These are phyloP conservation scores for Pseudogymnoascus sp. DNA, from an alignment of 2,329 filamentous ascomycete genomes.

Conservation along the genomic window DNA sequence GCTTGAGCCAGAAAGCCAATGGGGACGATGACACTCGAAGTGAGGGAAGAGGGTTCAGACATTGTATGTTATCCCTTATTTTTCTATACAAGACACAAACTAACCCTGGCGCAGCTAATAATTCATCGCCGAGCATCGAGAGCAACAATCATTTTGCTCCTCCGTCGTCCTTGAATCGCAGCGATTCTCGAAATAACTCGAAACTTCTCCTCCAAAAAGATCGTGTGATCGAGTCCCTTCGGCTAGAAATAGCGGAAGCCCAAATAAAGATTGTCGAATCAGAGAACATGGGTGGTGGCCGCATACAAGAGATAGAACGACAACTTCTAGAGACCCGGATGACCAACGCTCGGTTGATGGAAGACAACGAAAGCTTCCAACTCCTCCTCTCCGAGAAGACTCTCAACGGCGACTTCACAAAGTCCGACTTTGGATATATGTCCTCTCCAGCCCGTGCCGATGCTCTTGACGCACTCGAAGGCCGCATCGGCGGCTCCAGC, in stretches of 20 bases:
- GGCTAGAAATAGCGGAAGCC: slow-evolving; percentile 85
- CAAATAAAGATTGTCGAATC: slow-evolving; percentile 94
- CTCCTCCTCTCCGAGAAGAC: slow-evolving; percentile 91
- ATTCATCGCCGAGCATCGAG: slow-evolving; percentile 61
- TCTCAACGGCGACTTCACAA: slow-evolving; percentile 84
- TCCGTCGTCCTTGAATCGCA: slow-evolving; percentile 73
- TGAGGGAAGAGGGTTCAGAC: slow-evolving; percentile 51
- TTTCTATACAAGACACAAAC: slow-evolving; percentile 2
- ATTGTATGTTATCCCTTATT: slow-evolving; percentile 37
- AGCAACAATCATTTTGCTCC: slow-evolving; percentile 70
- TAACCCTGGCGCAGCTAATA: slow-evolving; percentile 29
- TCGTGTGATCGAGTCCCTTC: slow-evolving; percentile 85
- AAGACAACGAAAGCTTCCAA: slow-evolving; percentile 98
- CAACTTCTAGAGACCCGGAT: slow-evolving; percentile 86
- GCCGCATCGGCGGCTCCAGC: slow-evolving; percentile 43
- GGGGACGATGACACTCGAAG: slow-evolving; percentile 31
- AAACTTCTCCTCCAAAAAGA: slow-evolving; percentile 92
- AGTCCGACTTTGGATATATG: slow-evolving; percentile 70
- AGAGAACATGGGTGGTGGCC: slow-evolving; percentile 84
- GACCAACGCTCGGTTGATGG: slow-evolving; percentile 92
- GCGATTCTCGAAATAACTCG: slow-evolving; percentile 81
- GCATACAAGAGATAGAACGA: slow-evolving; percentile 82
- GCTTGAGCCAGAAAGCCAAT: slow-evolving; percentile 65
- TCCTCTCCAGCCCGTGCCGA: slow-evolving; percentile 51
- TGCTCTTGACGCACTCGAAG: slow-evolving; percentile 56